Base-by-base conservation (phyloP, 345 rosid genomes). In the Salix suchowensis region DNA sequence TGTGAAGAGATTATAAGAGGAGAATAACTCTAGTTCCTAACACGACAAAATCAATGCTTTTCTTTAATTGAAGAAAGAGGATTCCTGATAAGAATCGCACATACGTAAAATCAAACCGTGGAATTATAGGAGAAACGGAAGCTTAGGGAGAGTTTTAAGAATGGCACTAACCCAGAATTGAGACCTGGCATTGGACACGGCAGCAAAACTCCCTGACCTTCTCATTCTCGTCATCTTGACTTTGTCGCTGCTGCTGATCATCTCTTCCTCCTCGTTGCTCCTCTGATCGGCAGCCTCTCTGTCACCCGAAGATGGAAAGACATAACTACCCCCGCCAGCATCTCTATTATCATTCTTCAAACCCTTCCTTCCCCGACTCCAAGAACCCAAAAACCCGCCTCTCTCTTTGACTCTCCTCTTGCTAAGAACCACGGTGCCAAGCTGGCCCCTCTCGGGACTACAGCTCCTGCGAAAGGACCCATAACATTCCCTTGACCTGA, bases 121-220 rank as follows among this genome's bases (percentile, higher is more conserved):
- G 44, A 40, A 9, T 10, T 40, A 40, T 8, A 40, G 9, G 44
- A 54, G 21, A 8, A 54, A n/a, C 4, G 6, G 64, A 58, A 10
- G 23, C 23, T 10, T 9, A 48, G n/a, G 12, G 16, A 52, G 18
- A 60, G 34, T 68, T 40, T 5, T 14, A 54, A 69, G 67, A 75
- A 8, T 28, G 5, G 50, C 70, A 76, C 82, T 82, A 79, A 93
- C 97, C 97, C 94, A 93, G 88, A 89, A 87, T 76, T 78, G 89
- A 79, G 92, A 74, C 84, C 81, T 86, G 66, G 85, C 34, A 66
- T 71, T 72, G 58, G 89, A 68, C 50, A 80, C 74, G 64, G 66
- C 52, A 60, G 89, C 21, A 48, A 78, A 74, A 81, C 91, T 91
- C 52, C 88, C 91, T 46, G 85, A 40, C 80, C 84, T 83, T 13